Evolutionary conservation across 2,329 filamentous ascomycete species (phyloP).

Genomic region (Dactylella cylindrospora): DNA sequence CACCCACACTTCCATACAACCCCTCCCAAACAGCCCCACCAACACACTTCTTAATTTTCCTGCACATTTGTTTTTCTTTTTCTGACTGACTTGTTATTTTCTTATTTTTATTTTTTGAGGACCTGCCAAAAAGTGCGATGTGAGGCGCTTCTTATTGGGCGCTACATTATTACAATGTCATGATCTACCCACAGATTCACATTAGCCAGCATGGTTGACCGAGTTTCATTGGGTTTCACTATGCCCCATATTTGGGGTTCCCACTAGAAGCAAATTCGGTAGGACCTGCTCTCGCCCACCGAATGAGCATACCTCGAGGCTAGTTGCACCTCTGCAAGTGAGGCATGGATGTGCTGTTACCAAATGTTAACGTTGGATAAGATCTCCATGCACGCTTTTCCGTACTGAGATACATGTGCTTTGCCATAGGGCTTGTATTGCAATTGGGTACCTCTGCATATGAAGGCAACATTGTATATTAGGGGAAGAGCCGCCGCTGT

Average conservation of each 20-base stretch:
- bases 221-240: constrained; percentile 45
- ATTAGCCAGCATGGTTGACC: constrained; percentile 26
- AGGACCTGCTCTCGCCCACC: constrained; percentile 15
- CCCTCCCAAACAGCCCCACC: constrained; percentile 43
- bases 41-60: too few species aligned
- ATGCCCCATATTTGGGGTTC: constrained; percentile 26
- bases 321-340: constrained; percentile 33
- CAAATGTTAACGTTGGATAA: constrained; percentile 8
- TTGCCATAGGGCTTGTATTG: too few species aligned
- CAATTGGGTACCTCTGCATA: too few species aligned
- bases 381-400: constrained; percentile 31
- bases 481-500: constrained; percentile 29
- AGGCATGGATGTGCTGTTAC: constrained; percentile 41
- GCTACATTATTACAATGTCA: constrained; percentile 14
- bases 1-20: too few species aligned
- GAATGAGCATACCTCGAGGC: constrained; percentile 17
- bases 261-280: constrained; percentile 21
- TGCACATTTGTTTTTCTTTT: too few species aligned
- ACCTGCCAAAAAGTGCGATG: constrained; percentile 33
- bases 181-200: constrained; percentile 33
- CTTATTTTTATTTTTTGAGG: constrained; percentile 1
- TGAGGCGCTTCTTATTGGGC: constrained; percentile 31
- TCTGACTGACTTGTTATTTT: too few species aligned
- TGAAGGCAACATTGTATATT: constrained; percentile 34
- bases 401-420: too few species aligned